phyloP scores from a whole-genome alignment of 1,284 basidiomycete genomes.

The Bondarzewia mesenterica region DNA sequence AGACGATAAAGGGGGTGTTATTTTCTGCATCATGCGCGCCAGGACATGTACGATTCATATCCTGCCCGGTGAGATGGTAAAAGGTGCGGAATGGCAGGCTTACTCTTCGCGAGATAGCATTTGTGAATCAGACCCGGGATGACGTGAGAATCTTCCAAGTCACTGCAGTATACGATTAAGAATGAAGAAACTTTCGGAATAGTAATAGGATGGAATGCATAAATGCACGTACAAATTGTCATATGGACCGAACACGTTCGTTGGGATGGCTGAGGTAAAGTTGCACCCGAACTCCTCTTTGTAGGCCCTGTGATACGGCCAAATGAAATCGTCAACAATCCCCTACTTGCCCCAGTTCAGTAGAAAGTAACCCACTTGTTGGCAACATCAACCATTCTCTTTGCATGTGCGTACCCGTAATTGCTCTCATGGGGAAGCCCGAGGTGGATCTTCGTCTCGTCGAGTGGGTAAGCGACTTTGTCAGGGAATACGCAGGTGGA shows the following conservation, averaged over 20 bases:
- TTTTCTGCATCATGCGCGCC: slow-evolving; percentile 54
- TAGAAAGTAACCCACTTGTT: slow-evolving; percentile 58
- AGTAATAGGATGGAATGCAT: neutral
- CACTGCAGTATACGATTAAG: slow-evolving; percentile 34
- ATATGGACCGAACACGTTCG: slow-evolving; percentile 82
- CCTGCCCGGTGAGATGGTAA: slow-evolving; percentile 1
- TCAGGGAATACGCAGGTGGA: slow-evolving; percentile 89
- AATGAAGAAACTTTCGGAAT: slow-evolving; percentile 5
- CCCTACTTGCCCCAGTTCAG: neutral
- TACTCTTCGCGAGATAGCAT: slow-evolving; percentile 82
- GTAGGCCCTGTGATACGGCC: slow-evolving; percentile 56
- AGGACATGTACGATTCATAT: neutral
- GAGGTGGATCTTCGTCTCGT: slow-evolving; percentile 81
- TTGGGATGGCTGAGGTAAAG: slow-evolving; percentile 89
- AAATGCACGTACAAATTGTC: slow-evolving; percentile 60
- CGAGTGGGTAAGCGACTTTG: slow-evolving; percentile 81
- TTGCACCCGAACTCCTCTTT: slow-evolving; percentile 85
- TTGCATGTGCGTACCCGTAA: slow-evolving; percentile 89
- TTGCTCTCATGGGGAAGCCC: slow-evolving; percentile 86
- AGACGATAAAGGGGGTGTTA: slow-evolving; percentile 73
- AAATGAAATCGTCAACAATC: neutral
- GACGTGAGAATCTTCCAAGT: slow-evolving; percentile 84
- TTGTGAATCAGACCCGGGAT: slow-evolving; percentile 88
- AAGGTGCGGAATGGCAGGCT: slow-evolving; percentile 12
- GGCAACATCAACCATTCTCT: slow-evolving; percentile 88